Evolutionary conservation across 2,329 filamentous ascomycete species (phyloP).

Genomic region (Epichloe scottii): DNA sequence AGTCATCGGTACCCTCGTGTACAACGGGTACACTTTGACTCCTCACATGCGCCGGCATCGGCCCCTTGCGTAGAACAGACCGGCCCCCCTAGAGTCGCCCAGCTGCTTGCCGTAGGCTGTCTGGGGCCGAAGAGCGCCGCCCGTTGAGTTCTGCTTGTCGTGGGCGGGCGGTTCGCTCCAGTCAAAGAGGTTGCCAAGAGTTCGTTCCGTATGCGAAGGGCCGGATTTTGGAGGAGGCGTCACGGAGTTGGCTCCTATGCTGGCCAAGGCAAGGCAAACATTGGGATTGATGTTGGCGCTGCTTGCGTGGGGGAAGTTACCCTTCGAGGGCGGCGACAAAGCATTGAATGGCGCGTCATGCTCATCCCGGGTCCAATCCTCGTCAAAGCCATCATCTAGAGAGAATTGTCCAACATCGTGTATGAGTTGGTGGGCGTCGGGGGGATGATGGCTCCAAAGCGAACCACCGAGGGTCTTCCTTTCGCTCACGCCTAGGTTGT

Average conservation of each 20-base stretch:
- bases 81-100: constrained; percentile 56
- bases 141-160: constrained; percentile 48
- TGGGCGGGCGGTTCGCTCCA: constrained; percentile 57
- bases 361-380: constrained; percentile 48
- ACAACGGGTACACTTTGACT: constrained; percentile 71
- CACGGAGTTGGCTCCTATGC: constrained; percentile 35
- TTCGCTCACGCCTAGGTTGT: background rate
- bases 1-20: constrained; percentile 46
- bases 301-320: constrained; percentile 39
- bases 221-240: constrained; percentile 8
- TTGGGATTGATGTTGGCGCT: constrained; percentile 36
- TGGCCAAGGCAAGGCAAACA: constrained; percentile 40
- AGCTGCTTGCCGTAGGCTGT: constrained; percentile 70
- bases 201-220: constrained; percentile 29
- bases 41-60: constrained; percentile 58
- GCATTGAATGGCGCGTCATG: constrained; percentile 40
- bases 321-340: constrained; percentile 42
- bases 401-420: constrained; percentile 38
- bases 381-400: constrained; percentile 49
- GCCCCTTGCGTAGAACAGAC: constrained; percentile 51
- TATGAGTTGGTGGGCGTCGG: constrained; percentile 6
- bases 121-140: constrained; percentile 51
- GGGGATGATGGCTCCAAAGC: constrained; percentile 3
- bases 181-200: constrained; percentile 61
- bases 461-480: constrained; percentile 1